Base-by-base conservation (phyloP, 805 yeast species). In the Saturnispora galanensis region DNA sequence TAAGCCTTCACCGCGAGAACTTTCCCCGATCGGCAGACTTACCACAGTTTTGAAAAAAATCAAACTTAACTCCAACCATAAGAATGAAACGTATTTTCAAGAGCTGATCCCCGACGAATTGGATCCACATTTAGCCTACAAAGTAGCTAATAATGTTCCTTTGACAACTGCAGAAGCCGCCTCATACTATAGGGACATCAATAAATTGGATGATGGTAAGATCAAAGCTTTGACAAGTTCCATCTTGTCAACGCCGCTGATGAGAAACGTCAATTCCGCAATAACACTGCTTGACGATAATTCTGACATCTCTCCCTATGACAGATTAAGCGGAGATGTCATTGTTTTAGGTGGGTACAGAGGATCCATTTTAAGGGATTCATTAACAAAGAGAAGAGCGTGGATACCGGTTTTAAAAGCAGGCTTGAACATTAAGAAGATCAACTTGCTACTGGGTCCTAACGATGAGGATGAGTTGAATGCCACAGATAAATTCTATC, bases 341-440 rank as follows among this genome's bases (percentile, higher is more conserved):
- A 75, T 89, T 2, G 68, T 89, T 1, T 47, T 89, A 60, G 96
- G 96, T 5, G 97, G 97, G 0, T 89, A 84, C 61, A 69, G 97
- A 54, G 97, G 97, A 2, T 77, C 87, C 38, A 74, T 82, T 5
- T 63, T 89, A 42, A 60, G 90, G 37, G 93, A 85, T 55, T 56
- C 75, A 1, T 65, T 65, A 10, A 81, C 95, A 0, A 62, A 69
- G 11, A 75, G 79, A 48, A 67, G 90, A 42, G 74, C 84, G 1
- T 89, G 97, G 97, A 76, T 88, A 35, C 96, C 97, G 0, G 60
- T 72, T 18, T 57, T 83, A 5, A 82, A 84, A 54, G 96, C 90
- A 0, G 95, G 96, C 0, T 70, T 89, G 42, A 80, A 84, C 52
- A 66, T 87, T 28, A 67, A 80, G 16, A 83, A 79, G 54, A 74